Evolutionary conservation across 2,329 filamentous ascomycete genomes (phyloP).

Genomic region (Bipolaris sorokiniana): DNA sequence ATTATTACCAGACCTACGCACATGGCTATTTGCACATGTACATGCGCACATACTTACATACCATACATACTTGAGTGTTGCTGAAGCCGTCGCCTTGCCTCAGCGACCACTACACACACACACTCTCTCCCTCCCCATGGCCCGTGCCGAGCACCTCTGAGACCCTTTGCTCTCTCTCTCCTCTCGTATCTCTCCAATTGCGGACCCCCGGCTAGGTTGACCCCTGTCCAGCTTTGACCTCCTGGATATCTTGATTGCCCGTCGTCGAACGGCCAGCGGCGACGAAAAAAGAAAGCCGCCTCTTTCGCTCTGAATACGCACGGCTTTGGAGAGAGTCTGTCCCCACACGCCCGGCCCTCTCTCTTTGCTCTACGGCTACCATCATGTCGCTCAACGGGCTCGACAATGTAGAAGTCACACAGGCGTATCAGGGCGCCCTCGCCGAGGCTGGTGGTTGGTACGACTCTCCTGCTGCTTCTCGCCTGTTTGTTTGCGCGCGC

Average conservation of each 20-base stretch:
- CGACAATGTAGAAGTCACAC: conserved; percentile 78
- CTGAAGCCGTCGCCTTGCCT: conserved; percentile 7
- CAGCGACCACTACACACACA: conserved; percentile 7
- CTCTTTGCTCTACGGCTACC: conserved; percentile 12
- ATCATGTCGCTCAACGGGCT: conserved; percentile 95
- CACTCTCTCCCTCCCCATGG: conserved; percentile 15
- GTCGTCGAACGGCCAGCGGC: conserved; percentile 10
- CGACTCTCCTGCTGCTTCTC: conserved; percentile 47
- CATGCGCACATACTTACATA: neutral
- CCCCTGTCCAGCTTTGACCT: conserved; percentile 15
- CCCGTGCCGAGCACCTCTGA: conserved; percentile 16
- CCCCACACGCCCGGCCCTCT: conserved; percentile 14
- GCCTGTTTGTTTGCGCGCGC: neutral
- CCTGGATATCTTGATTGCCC: conserved; percentile 10
- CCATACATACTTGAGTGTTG: neutral
- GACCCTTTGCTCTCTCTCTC: conserved; percentile 1
- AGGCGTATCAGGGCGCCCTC: conserved; percentile 80
- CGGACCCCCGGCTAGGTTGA: conserved; percentile 11
- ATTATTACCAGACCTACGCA: conserved; percentile 5
- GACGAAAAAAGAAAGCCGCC: neutral
- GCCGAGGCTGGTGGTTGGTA: conserved; percentile 94
- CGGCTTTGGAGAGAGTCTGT: conserved; percentile 15
- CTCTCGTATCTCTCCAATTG: neutral
- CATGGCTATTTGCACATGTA: neutral
- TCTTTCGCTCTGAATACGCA: conserved; percentile 15